Conservation (phyloP, 495 filamentous ascomycete species). For the Daldinia loculata region DNA sequence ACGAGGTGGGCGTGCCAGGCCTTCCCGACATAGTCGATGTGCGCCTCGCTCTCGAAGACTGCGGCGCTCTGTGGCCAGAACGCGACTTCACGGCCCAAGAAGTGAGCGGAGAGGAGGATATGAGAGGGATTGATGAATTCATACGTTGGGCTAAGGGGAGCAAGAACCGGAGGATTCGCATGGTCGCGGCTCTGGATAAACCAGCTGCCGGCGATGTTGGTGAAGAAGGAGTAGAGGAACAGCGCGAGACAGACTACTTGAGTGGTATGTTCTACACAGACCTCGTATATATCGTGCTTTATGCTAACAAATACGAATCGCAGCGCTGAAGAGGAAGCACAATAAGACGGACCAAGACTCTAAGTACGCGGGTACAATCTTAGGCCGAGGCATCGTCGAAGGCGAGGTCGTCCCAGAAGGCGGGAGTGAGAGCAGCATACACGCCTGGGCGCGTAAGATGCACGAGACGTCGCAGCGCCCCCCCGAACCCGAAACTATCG, state of each 20-base stretch:
- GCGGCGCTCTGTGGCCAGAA: conserved; percentile 70
- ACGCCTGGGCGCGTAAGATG: conserved; percentile 66
- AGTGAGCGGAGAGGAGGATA: conserved; percentile 67
- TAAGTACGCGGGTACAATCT: conserved; percentile 78
- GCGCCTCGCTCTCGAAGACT: conserved; percentile 80
- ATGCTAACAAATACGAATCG: conserved; percentile 7
- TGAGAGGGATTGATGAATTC: conserved; percentile 75
- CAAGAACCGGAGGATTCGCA: conserved; percentile 72
- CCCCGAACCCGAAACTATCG: conserved; percentile 25
- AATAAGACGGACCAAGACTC: conserved; percentile 81
- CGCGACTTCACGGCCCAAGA: conserved; percentile 37
- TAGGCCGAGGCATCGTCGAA: conserved; percentile 75
- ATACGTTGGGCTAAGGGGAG: conserved; percentile 75
- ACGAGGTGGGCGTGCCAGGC: conserved; percentile 41
- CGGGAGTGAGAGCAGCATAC: conserved; percentile 69
- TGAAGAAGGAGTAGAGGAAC: conserved; percentile 45
- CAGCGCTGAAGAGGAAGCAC: conserved; percentile 82
- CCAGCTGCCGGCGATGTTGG: conserved; percentile 31
- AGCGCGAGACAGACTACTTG: conserved; percentile 72
- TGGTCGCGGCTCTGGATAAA: conserved; percentile 64
- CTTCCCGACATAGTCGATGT: conserved; percentile 73
- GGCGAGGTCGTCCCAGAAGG: conserved; percentile 76
- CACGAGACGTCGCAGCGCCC: conserved; percentile 39
- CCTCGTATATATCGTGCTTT: neutral
- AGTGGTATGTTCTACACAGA: conserved; percentile 57